A percentile compares a stretch with the other conserved stretches of the same genome.
Evolutionary conservation across 2,329 filamentous ascomycete species (phyloP).

Genomic region (Alternaria consortialis): DNA sequence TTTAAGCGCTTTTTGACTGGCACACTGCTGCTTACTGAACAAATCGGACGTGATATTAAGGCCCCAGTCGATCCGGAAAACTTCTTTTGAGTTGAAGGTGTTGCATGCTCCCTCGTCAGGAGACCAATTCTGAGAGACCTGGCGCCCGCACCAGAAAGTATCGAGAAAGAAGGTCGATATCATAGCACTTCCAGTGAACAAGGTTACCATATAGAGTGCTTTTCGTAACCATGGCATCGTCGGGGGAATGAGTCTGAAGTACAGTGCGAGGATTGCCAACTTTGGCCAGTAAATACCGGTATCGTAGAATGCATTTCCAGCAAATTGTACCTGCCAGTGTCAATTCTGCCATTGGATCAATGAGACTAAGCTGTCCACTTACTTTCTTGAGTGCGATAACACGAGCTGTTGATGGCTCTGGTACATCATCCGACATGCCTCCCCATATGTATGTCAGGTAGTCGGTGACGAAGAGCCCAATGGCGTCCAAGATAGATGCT

Average conservation of each 20-base stretch:
- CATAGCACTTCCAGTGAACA: slow-evolving; percentile 24
- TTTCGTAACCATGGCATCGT: slow-evolving; percentile 30
- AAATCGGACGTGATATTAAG: slow-evolving; percentile 25
- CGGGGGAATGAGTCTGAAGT: slow-evolving; percentile 26
- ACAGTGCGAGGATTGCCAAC: slow-evolving; percentile 26
- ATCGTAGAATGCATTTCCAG: slow-evolving; percentile 31
- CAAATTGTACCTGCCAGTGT: slow-evolving; percentile 25
- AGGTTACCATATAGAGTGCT: slow-evolving; percentile 15
- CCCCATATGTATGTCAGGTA: slow-evolving; percentile 30
- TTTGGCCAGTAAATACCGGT: slow-evolving; percentile 32
- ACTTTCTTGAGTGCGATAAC: slow-evolving; percentile 30
- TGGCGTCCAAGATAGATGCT: slow-evolving; percentile 24
- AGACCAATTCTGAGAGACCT: slow-evolving; percentile 34
- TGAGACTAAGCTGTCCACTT: background rate
- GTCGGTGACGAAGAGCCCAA: slow-evolving; percentile 32
- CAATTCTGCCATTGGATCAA: background rate
- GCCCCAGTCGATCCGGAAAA: slow-evolving; percentile 29
- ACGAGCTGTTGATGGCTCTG: slow-evolving; percentile 15
- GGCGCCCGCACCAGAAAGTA: slow-evolving; percentile 30
- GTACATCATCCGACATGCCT: slow-evolving; percentile 26
- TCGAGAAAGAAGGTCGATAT: slow-evolving; percentile 25
- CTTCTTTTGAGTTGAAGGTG: slow-evolving; percentile 30
- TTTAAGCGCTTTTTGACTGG: background rate
- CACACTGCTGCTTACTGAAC: slow-evolving; percentile 14
- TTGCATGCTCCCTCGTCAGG: slow-evolving; percentile 24